These are phyloP conservation scores for Backusella circina DNA, from an alignment of 192 early-diverging fungal genomes.

Conservation along the genomic window DNA sequence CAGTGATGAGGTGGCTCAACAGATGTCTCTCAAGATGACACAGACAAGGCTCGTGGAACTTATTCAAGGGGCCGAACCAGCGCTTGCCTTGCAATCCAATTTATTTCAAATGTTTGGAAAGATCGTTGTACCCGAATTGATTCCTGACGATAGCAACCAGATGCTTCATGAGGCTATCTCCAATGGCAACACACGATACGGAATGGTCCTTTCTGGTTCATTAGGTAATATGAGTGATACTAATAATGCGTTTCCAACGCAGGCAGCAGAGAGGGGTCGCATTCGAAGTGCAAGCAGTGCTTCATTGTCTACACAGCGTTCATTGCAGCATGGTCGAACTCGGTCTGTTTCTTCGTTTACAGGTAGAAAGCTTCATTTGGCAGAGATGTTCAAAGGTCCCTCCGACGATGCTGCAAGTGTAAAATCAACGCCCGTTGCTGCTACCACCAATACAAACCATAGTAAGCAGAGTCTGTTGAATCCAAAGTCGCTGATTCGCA, in stretches of 20 bases:
- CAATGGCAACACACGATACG: neutral
- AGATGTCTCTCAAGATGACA: constrained; percentile 58
- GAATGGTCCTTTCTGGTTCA: constrained; percentile 10
- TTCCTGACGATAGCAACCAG: constrained; percentile 3
- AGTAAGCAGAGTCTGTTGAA: neutral
- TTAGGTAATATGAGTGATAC: constrained; percentile 10
- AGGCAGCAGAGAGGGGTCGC: neutral
- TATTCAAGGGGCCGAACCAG: constrained; percentile 45
- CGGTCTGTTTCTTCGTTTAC: constrained; percentile 2
- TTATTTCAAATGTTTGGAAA: constrained; percentile 64
- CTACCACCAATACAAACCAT: neutral
- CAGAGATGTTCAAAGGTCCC: neutral
- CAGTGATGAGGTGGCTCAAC: constrained; percentile 26
- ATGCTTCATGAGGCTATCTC: constrained; percentile 26
- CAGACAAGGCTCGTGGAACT: constrained; percentile 49
- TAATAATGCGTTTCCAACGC: neutral
- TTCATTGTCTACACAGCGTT: neutral
- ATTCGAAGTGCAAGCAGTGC: constrained; percentile 20
- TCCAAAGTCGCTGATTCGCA: neutral
- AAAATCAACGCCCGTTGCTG: neutral
- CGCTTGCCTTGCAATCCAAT: constrained; percentile 48
- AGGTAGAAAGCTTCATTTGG: neutral
- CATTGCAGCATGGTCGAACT: neutral
- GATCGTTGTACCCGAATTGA: constrained; percentile 38
- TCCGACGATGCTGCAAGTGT: neutral